phyloP scores from a whole-genome alignment of 345 rosid genomes.

The Linum lewisii region DNA sequence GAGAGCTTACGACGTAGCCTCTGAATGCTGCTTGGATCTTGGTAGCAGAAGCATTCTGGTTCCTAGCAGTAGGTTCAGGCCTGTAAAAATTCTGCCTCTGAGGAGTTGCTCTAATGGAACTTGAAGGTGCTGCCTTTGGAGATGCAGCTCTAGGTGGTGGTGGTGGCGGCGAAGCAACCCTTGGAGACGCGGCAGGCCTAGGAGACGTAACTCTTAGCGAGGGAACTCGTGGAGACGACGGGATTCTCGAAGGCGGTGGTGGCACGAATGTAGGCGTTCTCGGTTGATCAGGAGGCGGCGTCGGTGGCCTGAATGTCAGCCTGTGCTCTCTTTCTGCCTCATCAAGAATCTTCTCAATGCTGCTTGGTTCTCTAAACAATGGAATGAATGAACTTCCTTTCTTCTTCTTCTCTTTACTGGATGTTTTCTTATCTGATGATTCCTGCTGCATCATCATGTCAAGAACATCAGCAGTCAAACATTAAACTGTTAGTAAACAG shows the following conservation, averaged over 20 bases:
- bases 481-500: no score
- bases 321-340: constrained; percentile 89
- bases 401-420: constrained; percentile 55
- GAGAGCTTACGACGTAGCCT: constrained; percentile 64
- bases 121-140: constrained; percentile 40
- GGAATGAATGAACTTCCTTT: constrained; percentile 79
- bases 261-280: constrained; percentile 37
- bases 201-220: constrained; percentile 47
- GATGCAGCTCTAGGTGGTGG: constrained; percentile 40
- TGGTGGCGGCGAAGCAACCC: constrained; percentile 45
- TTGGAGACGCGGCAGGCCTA: constrained; percentile 33
- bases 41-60: constrained; percentile 56
- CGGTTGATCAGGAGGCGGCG: constrained; percentile 44
- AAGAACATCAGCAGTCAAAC: no score
- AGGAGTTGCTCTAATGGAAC: constrained; percentile 24
- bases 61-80: constrained; percentile 54
- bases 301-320: constrained; percentile 63
- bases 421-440: constrained; percentile 27
- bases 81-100: constrained; percentile 40
- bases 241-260: constrained; percentile 9
- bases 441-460: constrained; percentile 18
- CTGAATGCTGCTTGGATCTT: constrained; percentile 85
- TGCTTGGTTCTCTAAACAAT: constrained; percentile 71
- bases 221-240: constrained; percentile 16
- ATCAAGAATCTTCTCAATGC: constrained; percentile 81